These are phyloP conservation scores for Cryptococcus deneoformans DNA, from an alignment of 1,284 basidiomycete genomes.

Conservation along the genomic window DNA sequence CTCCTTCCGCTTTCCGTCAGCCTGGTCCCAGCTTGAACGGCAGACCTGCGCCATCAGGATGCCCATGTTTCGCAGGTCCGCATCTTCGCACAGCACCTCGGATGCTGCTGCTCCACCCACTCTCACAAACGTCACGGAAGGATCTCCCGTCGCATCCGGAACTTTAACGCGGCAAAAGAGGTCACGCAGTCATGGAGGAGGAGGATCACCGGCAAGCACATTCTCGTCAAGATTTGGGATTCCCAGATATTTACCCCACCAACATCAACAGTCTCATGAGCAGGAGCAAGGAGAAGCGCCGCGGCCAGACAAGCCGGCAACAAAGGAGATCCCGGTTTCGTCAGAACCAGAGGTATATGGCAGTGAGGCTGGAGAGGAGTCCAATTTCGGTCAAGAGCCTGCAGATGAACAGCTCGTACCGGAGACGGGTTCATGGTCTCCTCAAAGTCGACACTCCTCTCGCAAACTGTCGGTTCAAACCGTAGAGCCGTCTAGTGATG, in stretches of 20 bases:
- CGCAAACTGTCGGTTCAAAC: not conserved
- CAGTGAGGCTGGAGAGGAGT: not conserved
- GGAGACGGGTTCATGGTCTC: not conserved
- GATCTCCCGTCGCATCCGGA: no score
- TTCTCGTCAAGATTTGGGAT: not conserved
- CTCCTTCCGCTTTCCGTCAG: no score
- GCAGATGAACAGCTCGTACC: not conserved
- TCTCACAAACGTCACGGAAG: no score
- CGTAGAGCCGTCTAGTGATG: not conserved
- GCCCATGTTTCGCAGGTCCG: no score
- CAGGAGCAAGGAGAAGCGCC: not conserved
- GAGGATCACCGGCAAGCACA: not conserved
- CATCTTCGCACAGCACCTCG: no score
- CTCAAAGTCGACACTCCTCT: not conserved
- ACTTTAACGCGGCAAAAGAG: no score
- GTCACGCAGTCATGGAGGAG: not conserved
- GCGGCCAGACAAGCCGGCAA: not conserved
- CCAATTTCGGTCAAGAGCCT: not conserved
- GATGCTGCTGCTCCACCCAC: no score
- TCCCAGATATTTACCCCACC: not conserved
- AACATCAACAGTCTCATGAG: not conserved
- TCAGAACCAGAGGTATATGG: not conserved
- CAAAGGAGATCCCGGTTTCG: not conserved
- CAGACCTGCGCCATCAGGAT: no score
- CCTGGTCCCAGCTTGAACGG: no score